Evolutionary conservation across 164 flowering plant genomes (phyloP), one percentile per base, ranked within the genome.

Genomic region (Tinospora cordifolia): DNA sequence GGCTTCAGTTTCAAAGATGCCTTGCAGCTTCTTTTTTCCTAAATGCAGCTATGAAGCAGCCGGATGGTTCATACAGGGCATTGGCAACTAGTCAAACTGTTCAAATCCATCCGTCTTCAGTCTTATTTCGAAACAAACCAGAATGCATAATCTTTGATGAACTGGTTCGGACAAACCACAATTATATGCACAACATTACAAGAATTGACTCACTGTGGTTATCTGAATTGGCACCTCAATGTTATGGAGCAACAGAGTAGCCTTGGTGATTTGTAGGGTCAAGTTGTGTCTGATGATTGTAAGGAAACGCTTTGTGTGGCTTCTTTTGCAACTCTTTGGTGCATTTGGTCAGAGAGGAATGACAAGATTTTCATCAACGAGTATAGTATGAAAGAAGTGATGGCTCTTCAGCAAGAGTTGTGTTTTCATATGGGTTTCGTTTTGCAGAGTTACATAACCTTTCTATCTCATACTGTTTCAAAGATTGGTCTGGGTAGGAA

Each of bases 21-120:
- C 91, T 94, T 75, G 89, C 97, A 76, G 98, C 97, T 67, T 83
- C 98, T 0, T 94, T 90, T 79, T 94, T 92, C 75, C 86, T 90
- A 15, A 92, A 90, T 77, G 97, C 90, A 51, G 97, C 97, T 64
- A 27, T 83, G 77, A 89, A 79, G 76, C 97, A 89, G 79, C 89
- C 95, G 60, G 93, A 89, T 66, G 98, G 95, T 39, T 78, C 84
- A 41, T 94, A 46, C 51, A 90, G 97, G 97, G 89, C 86, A 72
- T 77, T 85, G 82, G 84, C 88, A 59, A 82, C 83, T 80, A 80
- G 90, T 78, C 87, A 85, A 75, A 72, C 75, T 41, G 98, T 90
- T 72, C 89, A 82, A 68, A 89, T 94, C 73, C 98, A 90, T 75
- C 97, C 98, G 11, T 82, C 90, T 57, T 94, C 99, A 21, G 90